Evolutionary conservation across 1,139 yeast genomes (phyloP), one percentile per base, ranked within the genome.

Genomic region (Debaryomyces udenii): DNA sequence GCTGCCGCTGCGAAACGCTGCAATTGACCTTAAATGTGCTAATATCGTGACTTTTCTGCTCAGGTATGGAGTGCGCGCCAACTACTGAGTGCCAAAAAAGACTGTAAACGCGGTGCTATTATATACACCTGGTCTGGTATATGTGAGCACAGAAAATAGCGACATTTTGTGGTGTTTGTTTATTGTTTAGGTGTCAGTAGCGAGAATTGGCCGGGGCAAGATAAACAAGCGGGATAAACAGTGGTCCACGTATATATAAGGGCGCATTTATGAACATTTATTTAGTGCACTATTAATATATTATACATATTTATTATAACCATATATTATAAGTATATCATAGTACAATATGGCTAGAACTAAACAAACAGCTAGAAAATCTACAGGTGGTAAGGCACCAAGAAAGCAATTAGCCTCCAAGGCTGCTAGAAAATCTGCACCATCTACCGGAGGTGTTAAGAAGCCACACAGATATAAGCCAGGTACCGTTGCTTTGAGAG

Each of bases 391-490:
- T 78, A 91, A 91, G 76, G 97, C 97, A 53, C 97, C 97, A 81
- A 88, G 97, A 85, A 91, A 91, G 80, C 96, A 90, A 78, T 82
- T 91, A 66, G 97, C 97, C 64, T 90, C 97, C 58, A 91, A 91
- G 86, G 97, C 96, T 61, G 97, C 98, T 61, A 86, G 97, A 83
- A 91, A 91, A 77, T 90, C 97, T 44, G 97, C 96, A 47, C 91
- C 95, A 78, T 80, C 96, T 53, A 83, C 96, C 55, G 97, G 97
- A 70, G 98, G 97, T 84, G 97, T 91, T 70, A 90, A 90, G 91
- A 91, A 91, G 81, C 97, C 97, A 59, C 98, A 91, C 89, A 89
- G 97, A 86, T 91, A 90, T 80, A 91, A 90, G 93, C 98, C 98
- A 73, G 98, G 98, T 89, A 91, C 97, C 66, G 97, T 91, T 66